Conservation (phyloP, 768 basidiomycete genomes). For the Russula emetica region DNA sequence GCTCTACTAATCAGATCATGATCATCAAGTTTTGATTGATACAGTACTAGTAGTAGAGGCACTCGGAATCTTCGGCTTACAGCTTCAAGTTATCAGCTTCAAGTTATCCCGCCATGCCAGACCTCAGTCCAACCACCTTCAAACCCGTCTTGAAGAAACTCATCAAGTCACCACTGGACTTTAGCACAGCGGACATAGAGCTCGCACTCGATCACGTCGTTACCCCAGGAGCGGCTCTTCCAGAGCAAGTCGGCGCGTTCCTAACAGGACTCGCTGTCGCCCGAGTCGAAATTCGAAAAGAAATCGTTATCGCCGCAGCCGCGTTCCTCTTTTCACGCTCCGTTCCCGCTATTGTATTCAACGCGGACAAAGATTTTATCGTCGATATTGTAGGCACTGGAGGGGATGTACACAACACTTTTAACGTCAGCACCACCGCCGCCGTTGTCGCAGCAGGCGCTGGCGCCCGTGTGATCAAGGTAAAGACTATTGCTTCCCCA, state of each 20-base stretch:
- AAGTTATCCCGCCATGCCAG: conserved; percentile 6
- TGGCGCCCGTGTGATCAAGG: conserved; percentile 91
- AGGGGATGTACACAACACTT: conserved; percentile 92
- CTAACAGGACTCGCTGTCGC: conserved; percentile 80
- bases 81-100: too few relatives aligned
- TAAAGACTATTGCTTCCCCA: conserved; percentile 34
- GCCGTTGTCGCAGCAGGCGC: conserved; percentile 92
- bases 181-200: conserved; percentile 71
- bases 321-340: conserved; percentile 66
- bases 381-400: conserved; percentile 90
- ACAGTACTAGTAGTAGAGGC: too few relatives aligned
- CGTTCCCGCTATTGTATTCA: conserved; percentile 55
- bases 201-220: conserved; percentile 71
- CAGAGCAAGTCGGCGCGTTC: conserved; percentile 84
- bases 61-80: too few relatives aligned
- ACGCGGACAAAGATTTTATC: conserved; percentile 55
- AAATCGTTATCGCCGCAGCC: conserved; percentile 76
- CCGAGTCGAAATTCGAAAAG: conserved; percentile 69
- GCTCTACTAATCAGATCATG: background rate
- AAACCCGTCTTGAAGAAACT: conserved; percentile 73
- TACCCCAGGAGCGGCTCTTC: conserved; percentile 56
- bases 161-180: conserved; percentile 74
- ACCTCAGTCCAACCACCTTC: conserved; percentile 50
- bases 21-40: too few relatives aligned
- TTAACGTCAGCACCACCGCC: conserved; percentile 95